Conservation (phyloP, 345 rosid genomes). For the Psidium friedrichsthalianum region DNA sequence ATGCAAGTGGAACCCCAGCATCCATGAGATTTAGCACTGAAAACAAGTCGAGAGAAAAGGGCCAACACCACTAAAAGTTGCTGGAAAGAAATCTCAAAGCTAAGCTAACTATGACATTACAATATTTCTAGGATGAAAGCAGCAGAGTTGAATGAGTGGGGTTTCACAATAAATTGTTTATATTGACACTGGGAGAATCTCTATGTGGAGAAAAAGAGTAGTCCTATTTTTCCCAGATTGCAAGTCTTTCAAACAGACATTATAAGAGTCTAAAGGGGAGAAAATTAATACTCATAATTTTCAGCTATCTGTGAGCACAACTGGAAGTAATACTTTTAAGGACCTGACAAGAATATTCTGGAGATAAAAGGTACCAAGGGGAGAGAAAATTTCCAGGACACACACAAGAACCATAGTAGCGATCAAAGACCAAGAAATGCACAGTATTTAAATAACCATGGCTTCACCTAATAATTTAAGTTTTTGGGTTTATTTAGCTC, state of each 20-base stretch:
- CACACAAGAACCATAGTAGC: not conserved
- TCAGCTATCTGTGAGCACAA: not conserved
- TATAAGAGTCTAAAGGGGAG: not conserved
- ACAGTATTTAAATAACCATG: not conserved
- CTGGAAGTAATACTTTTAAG: not conserved
- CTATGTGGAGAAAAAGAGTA: not conserved
- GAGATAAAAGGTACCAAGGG: not conserved
- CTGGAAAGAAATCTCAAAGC: not conserved
- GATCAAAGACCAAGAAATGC: not conserved
- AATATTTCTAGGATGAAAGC: not conserved
- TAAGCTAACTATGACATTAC: not conserved
- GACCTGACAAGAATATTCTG: not conserved
- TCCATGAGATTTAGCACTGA: not conserved
- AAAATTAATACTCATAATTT: not conserved
- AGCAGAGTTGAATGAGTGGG: not conserved
- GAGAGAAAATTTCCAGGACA: not conserved
- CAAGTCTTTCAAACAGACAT: not conserved
- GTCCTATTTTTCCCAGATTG: not conserved
- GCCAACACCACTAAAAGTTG: not conserved
- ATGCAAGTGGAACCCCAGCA: not conserved
- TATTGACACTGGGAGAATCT: not conserved
- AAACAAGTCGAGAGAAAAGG: not conserved
- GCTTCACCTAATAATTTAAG: not conserved
- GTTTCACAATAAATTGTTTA: not conserved
- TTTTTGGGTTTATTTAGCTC: not conserved